Evolutionary conservation across 805 yeast species (phyloP).

Genomic region (Nakazawaea ishiwadae): DNA sequence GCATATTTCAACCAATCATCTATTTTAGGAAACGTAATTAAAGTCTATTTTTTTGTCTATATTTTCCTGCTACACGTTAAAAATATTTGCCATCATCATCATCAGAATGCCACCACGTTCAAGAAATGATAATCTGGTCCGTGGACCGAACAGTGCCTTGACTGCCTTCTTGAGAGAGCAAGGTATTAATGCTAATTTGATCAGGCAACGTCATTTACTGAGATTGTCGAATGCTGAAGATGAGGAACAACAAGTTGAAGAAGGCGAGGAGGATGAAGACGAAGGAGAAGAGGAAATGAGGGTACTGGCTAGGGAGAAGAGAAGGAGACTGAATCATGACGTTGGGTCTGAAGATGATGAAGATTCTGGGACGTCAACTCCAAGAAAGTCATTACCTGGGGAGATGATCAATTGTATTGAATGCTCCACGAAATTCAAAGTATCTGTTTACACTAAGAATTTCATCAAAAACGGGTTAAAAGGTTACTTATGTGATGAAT

Average conservation of each 20-base stretch:
- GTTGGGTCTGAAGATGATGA: conserved; percentile 26
- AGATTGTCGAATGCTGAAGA: conserved; percentile 28
- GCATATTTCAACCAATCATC: too few species aligned
- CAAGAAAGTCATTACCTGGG: conserved; percentile 29
- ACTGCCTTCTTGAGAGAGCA: conserved; percentile 85
- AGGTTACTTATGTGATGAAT: conserved; percentile 66
- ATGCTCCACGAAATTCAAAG: conserved; percentile 54
- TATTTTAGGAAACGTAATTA: too few species aligned
- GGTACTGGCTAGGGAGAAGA: conserved; percentile 36
- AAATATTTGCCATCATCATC: conserved; percentile 1
- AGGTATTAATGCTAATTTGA: conserved; percentile 82
- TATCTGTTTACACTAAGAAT: conserved; percentile 62
- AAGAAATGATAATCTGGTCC: conserved; percentile 17
- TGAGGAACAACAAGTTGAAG: conserved; percentile 18
- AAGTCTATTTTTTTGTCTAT: too few species aligned
- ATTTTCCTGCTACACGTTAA: too few species aligned
- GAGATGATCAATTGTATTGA: conserved; percentile 58
- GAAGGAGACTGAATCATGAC: conserved; percentile 25
- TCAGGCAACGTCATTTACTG: conserved; percentile 39
- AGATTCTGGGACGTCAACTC: conserved; percentile 17
- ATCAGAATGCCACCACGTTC: conserved; percentile 12
- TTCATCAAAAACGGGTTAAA: conserved; percentile 35
- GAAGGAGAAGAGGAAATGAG: conserved; percentile 19
- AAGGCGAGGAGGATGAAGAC: conserved; percentile 16
- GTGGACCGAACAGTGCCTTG: conserved; percentile 80